phyloP scores from a whole-genome alignment of 495 filamentous ascomycete species.

The Physcia stellaris region DNA sequence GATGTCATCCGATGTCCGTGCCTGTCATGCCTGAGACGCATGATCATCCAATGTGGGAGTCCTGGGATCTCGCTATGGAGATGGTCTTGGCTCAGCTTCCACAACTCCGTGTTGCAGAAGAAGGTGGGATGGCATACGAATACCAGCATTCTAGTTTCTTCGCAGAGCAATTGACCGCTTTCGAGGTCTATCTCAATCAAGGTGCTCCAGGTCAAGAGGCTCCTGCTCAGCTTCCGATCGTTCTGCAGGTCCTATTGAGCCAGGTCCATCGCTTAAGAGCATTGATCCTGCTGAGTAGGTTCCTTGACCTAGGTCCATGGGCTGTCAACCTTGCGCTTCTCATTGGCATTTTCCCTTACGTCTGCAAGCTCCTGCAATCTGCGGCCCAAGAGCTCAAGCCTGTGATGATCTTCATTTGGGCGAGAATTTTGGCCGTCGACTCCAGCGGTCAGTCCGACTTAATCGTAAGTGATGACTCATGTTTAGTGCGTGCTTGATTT shows the following conservation, averaged over 20 bases:
- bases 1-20: constrained; percentile 82
- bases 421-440: constrained; percentile 89
- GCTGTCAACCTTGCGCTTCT: constrained; percentile 90
- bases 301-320: constrained; percentile 93
- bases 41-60: constrained; percentile 87
- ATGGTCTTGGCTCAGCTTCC: constrained; percentile 89
- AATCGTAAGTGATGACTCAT: no score
- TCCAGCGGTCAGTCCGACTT: constrained; percentile 83
- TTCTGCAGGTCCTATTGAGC: constrained; percentile 88
- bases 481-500: no score
- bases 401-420: constrained; percentile 99
- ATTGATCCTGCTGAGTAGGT: constrained; percentile 82
- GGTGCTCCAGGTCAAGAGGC: constrained; percentile 73
- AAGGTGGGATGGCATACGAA: constrained; percentile 65
- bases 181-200: constrained; percentile 89
- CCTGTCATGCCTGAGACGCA: constrained; percentile 84
- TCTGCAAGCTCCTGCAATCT: constrained; percentile 89
- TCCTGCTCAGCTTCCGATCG: constrained; percentile 89
- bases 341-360: constrained; percentile 98
- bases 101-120: constrained; percentile 58
- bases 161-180: constrained; percentile 91
- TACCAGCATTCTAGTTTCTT: constrained; percentile 95
- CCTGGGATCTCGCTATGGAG: constrained; percentile 95
- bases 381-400: constrained; percentile 90
- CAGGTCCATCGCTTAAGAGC: constrained; percentile 91